Evolutionary conservation across 1,284 basidiomycete genomes (phyloP).

Genomic region (Puccinia polysora): DNA sequence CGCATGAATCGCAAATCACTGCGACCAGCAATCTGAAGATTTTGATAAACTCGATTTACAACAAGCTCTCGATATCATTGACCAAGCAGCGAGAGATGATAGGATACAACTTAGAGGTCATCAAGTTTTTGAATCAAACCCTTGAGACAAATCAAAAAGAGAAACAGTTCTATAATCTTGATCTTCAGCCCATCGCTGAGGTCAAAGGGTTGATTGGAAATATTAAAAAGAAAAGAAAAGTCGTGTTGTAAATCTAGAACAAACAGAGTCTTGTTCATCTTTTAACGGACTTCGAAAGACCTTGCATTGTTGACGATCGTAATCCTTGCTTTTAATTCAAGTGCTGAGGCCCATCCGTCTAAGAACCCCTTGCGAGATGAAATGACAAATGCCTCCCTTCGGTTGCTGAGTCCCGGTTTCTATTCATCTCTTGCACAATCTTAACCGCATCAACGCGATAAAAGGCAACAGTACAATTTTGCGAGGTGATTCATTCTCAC

Average conservation of each 20-base stretch:
- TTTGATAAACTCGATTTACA: conserved; percentile 54
- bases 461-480: too few species aligned
- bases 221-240: conserved; percentile 28
- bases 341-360: too few species aligned
- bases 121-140: conserved; percentile 18
- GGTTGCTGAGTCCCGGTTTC: too few species aligned
- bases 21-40: conserved; percentile 85
- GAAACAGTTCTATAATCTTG: conserved; percentile 16
- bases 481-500: too few species aligned
- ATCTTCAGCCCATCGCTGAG: conserved; percentile 12
- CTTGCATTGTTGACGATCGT: too few species aligned
- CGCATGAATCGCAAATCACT: conserved; percentile 91
- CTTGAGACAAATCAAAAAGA: conserved; percentile 21
- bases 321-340: too few species aligned
- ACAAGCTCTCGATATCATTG: neutral
- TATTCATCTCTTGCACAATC: too few species aligned
- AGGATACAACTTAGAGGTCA: conserved; percentile 31
- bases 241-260: conserved; percentile 24
- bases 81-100: conserved; percentile 30
- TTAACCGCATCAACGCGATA: too few species aligned
- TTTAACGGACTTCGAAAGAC: neutral
- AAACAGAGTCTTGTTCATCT: too few species aligned
- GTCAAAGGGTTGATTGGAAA: conserved; percentile 21
- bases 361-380: too few species aligned
- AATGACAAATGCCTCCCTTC: too few species aligned